Evolutionary conservation across 2,329 filamentous ascomycete genomes (phyloP), one percentile per base, ranked within the genome.

Genomic region (Hymenoscyphus linearis): DNA sequence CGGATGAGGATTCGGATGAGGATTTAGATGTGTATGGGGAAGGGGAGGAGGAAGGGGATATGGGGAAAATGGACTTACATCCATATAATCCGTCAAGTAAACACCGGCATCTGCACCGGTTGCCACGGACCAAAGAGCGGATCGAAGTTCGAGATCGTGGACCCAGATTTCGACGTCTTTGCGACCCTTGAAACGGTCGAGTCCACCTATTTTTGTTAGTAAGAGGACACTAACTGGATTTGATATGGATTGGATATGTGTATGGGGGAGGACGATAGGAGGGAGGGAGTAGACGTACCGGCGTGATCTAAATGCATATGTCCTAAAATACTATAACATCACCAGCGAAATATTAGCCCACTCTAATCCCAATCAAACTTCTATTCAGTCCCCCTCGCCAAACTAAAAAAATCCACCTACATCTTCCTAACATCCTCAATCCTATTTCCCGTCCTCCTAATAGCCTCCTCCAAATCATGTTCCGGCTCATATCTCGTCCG

Each of bases 241-340:
- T 18, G 4, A 3, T 10, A 50, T 25, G 4, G 18, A 25, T 22
- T 47, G 12, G n/a, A n/a, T n/a, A n/a, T n/a, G n/a, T n/a, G n/a
- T n/a, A n/a, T n/a, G n/a, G n/a, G n/a, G n/a, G n/a, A n/a, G n/a
- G n/a, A n/a, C n/a, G n/a, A n/a, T n/a, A n/a, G n/a, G n/a, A n/a
- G n/a, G n/a, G n/a, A n/a, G n/a, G n/a, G 13, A 25, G 44, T 10
- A n/a, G 18, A 25, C 44, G 22, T 50, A 50, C 44, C 44, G 25
- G 79, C 78, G 63, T 80, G 78, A 62, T 80, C 78, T 2, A 79
- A 64, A 64, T 80, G 78, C 35, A 81, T 68, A 59, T 80, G 78
- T 2, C 78, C 76, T 18, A 80, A 73, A 3, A 80, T 74, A 56
- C 67, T 69, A 22, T 5, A 2, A 40, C 14, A 22, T 31, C 12